Percentiles rank a stretch among this genome's conserved stretches.
phyloP scores from a whole-genome alignment of 164 flowering plant species.

The Tinospora cordifolia region DNA sequence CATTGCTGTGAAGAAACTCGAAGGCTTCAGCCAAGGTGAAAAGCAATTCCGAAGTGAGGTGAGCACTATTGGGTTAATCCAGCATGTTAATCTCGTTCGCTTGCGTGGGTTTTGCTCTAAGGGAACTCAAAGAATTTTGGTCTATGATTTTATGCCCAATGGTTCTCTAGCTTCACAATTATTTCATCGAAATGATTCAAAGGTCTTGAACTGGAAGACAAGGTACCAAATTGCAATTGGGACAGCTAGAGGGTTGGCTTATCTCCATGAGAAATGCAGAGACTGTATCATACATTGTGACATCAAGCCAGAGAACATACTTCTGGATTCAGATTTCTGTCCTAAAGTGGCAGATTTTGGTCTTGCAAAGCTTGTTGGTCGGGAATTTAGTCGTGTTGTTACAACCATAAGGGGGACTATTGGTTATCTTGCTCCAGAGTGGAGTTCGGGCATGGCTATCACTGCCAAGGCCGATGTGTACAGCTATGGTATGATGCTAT shows the following conservation, averaged over 20 bases:
- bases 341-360: constrained; percentile 37
- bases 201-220: not conserved
- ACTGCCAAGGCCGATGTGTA: constrained; percentile 17
- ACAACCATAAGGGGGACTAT: constrained; percentile 36
- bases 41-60: constrained; percentile 57
- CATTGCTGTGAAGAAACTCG: constrained; percentile 51
- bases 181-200: not conserved
- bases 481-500: no score
- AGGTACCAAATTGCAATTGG: constrained; percentile 1
- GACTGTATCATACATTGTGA: no score
- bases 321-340: constrained; percentile 18
- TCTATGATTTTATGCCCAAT: constrained; percentile 10
- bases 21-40: constrained; percentile 41
- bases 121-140: not conserved
- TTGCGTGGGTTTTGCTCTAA: constrained; percentile 3
- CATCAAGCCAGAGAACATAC: no score
- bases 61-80: not conserved
- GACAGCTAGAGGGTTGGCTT: no score
- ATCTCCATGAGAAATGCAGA: no score
- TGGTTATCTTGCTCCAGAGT: constrained; percentile 41
- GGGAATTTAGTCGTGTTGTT: constrained; percentile 30
- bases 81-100: constrained; percentile 6
- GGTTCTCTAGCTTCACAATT: not conserved
- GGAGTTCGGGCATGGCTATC: constrained; percentile 31
- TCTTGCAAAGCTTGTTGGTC: constrained; percentile 30